phyloP scores from a whole-genome alignment of 805 yeast species.

The Alloascoidea africana region DNA sequence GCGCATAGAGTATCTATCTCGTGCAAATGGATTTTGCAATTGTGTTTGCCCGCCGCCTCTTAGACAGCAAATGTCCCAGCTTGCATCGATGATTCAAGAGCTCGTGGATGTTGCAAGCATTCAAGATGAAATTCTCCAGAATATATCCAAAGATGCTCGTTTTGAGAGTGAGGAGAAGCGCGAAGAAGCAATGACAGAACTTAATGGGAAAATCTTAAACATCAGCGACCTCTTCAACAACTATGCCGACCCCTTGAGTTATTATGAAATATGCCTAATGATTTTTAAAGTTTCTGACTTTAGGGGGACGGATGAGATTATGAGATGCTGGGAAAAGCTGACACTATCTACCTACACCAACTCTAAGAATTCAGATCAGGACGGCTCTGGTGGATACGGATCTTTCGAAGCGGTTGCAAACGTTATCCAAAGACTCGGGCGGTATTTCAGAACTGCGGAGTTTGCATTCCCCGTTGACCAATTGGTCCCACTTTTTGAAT shows the following conservation, averaged over 20 bases:
- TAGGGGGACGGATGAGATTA: conserved; percentile 70
- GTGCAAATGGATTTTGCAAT: conserved; percentile 88
- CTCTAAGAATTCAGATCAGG: conserved; percentile 7
- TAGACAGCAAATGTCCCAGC: conserved; percentile 60
- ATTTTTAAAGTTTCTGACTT: conserved; percentile 77
- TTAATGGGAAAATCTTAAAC: conserved; percentile 51
- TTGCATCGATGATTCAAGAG: conserved; percentile 59
- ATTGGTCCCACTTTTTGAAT: conserved; percentile 49
- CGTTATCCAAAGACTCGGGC: conserved; percentile 35
- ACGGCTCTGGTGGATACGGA: conserved; percentile 12
- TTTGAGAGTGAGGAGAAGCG: conserved; percentile 28
- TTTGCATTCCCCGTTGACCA: conserved; percentile 68
- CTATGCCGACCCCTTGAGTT: conserved; percentile 78
- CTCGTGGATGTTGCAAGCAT: conserved; percentile 75
- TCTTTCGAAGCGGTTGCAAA: conserved; percentile 22
- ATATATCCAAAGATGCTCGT: conserved; percentile 22
- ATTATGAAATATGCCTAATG: conserved; percentile 64
- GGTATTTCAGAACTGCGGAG: conserved; percentile 51
- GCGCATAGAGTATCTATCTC: conserved; percentile 75
- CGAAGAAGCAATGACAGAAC: conserved; percentile 30
- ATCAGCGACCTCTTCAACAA: conserved; percentile 74
- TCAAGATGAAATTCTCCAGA: conserved; percentile 46
- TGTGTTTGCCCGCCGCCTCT: conserved; percentile 65
- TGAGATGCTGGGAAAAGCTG: conserved; percentile 64
- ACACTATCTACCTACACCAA: conserved; percentile 31